Evolutionary conservation across 169 alveolate species (phyloP).

Genomic region (Amoebophrya sp.): DNA sequence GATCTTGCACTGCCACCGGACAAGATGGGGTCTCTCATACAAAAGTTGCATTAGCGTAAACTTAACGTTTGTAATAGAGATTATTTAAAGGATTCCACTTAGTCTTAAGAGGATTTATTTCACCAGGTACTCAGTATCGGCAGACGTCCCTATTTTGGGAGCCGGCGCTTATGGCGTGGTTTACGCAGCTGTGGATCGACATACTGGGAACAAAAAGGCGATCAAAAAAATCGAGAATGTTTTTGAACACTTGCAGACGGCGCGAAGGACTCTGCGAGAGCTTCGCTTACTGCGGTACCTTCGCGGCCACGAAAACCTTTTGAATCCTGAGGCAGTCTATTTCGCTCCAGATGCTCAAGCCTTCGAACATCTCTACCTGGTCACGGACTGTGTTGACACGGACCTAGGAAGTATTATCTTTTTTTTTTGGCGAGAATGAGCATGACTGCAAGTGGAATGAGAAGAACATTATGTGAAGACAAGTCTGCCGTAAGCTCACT

Average conservation of each 20-base stretch:
- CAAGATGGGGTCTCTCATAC: too few species aligned
- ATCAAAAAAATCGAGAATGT: neutral
- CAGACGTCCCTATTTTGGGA: neutral
- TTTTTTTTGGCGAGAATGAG: too few species aligned
- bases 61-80: too few species aligned
- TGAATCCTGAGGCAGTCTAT: slow-evolving; percentile 39
- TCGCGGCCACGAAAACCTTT: slow-evolving; percentile 66
- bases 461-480: too few species aligned
- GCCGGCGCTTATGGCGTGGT: neutral
- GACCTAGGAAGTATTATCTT: slow-evolving; percentile 69
- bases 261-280: slow-evolving; percentile 66
- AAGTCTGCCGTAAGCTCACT: too few species aligned
- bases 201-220: neutral
- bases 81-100: too few species aligned
- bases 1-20: too few species aligned
- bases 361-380: slow-evolving; percentile 67
- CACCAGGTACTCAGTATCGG: too few species aligned
- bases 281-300: slow-evolving; percentile 60
- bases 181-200: neutral
- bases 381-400: slow-evolving; percentile 74
- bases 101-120: too few species aligned
- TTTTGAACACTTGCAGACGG: neutral
- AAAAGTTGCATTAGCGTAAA: too few species aligned
- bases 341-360: slow-evolving; percentile 63
- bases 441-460: too few species aligned